Evolutionary conservation across 129 eudicot species (phyloP).

Genomic region (Apium graveolens): DNA sequence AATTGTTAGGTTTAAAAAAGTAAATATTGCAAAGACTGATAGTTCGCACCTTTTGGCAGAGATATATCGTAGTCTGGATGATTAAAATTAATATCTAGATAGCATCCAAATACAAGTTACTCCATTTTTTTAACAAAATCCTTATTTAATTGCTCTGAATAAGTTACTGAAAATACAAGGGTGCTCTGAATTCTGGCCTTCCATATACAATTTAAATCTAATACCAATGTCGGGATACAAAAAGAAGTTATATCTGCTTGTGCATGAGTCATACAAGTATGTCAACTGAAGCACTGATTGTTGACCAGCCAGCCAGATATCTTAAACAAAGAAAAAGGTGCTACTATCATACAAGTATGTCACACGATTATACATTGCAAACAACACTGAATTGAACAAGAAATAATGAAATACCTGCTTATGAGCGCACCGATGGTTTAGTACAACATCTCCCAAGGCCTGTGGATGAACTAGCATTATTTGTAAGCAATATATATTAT

Average conservation of each 20-base stretch:
- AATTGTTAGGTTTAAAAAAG: background rate
- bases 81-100: background rate
- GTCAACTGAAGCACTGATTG: background rate
- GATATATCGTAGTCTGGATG: background rate
- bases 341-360: background rate
- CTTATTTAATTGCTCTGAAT: background rate
- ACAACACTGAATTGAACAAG: slow-evolving; percentile 8
- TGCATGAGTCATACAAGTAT: no score
- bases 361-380: slow-evolving; percentile 4
- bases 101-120: background rate
- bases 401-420: slow-evolving; percentile 37
- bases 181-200: background rate
- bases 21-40: background rate
- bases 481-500: background rate
- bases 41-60: background rate
- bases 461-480: slow-evolving; percentile 21
- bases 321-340: background rate
- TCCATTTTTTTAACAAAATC: background rate
- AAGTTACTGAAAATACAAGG: background rate
- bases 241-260: background rate
- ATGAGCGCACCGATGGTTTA: slow-evolving; percentile 63
- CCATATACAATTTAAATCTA: background rate
- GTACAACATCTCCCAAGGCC: slow-evolving; percentile 69
- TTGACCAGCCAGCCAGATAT: background rate
- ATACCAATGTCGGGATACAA: background rate